Evolutionary conservation across 768 basidiomycete species (phyloP).

Genomic region (Lactarius psammicola): DNA sequence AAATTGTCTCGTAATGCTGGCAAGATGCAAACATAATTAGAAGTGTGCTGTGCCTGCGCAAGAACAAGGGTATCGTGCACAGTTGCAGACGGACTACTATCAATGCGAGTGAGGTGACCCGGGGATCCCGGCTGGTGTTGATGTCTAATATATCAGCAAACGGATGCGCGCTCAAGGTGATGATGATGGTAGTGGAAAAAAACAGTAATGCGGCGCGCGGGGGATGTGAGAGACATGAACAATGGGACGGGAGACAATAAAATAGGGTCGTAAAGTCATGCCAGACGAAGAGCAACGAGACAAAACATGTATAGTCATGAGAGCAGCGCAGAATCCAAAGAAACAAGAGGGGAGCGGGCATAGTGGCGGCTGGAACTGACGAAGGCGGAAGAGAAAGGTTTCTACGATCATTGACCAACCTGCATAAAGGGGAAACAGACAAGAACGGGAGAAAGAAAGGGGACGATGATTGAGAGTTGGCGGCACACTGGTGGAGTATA

Average conservation of each 20-base stretch:
- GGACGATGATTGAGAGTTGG: conserved; percentile 6
- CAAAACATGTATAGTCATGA: conserved; percentile 50
- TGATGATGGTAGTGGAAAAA: conserved; percentile 30
- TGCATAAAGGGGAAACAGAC: conserved; percentile 16
- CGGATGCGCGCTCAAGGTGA: conserved; percentile 31
- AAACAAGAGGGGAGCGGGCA: conserved; percentile 20
- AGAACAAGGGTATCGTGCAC: conserved; percentile 43
- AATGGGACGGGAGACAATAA: conserved; percentile 30
- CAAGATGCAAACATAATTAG: conserved; percentile 33
- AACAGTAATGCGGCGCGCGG: conserved; percentile 34
- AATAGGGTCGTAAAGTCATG: conserved; percentile 31
- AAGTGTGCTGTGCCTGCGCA: conserved; percentile 43
- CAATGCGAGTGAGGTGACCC: conserved; percentile 25
- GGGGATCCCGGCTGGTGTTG: conserved; percentile 30
- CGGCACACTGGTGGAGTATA: neutral
- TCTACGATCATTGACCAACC: conserved; percentile 11
- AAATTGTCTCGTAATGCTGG: conserved; percentile 62
- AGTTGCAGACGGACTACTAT: conserved; percentile 40
- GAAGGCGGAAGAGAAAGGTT: neutral
- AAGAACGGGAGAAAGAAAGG: conserved; percentile 12
- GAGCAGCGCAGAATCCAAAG: conserved; percentile 59
- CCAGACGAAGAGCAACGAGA: conserved; percentile 54
- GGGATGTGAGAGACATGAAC: conserved; percentile 41
- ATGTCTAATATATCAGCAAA: conserved; percentile 32
- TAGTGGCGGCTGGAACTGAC: conserved; percentile 12